Evolutionary conservation across 768 basidiomycete genomes (phyloP), one percentile per base, ranked within the genome.

Genomic region (Boletus sensibilis): DNA sequence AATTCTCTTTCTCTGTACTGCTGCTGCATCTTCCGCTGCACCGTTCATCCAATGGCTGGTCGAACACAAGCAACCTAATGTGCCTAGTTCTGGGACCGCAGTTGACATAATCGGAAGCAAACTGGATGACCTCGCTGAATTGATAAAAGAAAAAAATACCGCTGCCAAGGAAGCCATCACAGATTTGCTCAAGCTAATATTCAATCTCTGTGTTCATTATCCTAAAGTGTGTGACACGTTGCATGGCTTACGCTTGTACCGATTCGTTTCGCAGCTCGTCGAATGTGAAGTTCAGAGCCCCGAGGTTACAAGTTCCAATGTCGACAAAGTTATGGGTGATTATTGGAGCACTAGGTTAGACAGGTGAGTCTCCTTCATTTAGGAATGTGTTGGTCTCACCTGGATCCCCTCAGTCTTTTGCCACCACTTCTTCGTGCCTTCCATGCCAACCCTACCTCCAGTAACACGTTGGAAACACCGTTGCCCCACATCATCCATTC

Each of bases 161-260:
- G 27, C 23, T 4, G 20, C 84, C 31, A 80, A 79, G 61, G 90
- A 92, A 53, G 92, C 94, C 3, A 80, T 89, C 75, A 79, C 82
- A 4, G 94, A 98, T 70, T 68, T 94, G 25, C 79, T 98, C 53
- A 98, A 98, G 67, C 78, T 94, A 45, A 76, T 82, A 3, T 94
- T 92, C 72, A 94, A 96, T 68, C 68, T 96, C 31, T 76, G 92
- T 49, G 69, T 85, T 40, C 88, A 90, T 67, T 94, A 92, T 71
- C 92, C 92, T 5, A 91, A 86, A 77, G 89, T 88, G 6, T 37
- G 59, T 52, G 0, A 8, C 3, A 5, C 31, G 42, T 46, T 31
- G 14, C 27, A 33, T 53, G 37, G 0, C 2, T 49, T 21, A 13
- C 13, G 4, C 23, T 40, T 0, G n/a, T 52, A 43, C 39, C 56